These are phyloP conservation scores for Mucor piriformis DNA, from an alignment of 371 early-diverging fungal genomes.

Conservation along the genomic window DNA sequence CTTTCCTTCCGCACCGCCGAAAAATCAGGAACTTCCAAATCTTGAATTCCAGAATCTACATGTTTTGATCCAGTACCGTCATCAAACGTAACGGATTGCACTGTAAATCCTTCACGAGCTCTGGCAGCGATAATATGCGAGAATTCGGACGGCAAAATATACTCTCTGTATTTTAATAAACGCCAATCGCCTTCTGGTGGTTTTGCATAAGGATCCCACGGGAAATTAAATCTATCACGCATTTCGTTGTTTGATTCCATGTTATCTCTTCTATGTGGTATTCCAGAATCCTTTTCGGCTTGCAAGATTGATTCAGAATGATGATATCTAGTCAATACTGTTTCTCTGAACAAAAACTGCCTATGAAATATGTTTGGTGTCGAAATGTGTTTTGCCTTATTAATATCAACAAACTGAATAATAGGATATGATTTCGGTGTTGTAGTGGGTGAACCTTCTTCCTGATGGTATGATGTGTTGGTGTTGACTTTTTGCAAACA, in stretches of 20 bases:
- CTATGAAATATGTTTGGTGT: slow-evolving; percentile 39
- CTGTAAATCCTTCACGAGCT: slow-evolving; percentile 84
- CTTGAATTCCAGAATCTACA: slow-evolving; percentile 23
- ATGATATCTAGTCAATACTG: slow-evolving; percentile 24
- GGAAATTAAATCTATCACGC: slow-evolving; percentile 62
- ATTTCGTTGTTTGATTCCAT: slow-evolving; percentile 9
- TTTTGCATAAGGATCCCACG: slow-evolving; percentile 81
- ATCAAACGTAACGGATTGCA: slow-evolving; percentile 65
- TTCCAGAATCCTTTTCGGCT: slow-evolving; percentile 19
- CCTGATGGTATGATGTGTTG: slow-evolving; percentile 1
- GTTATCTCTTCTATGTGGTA: slow-evolving; percentile 10
- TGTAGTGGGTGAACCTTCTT: not conserved
- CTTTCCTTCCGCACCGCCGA: slow-evolving; percentile 52
- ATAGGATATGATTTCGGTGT: slow-evolving; percentile 3
- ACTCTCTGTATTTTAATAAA: slow-evolving; percentile 75
- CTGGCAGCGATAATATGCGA: slow-evolving; percentile 79
- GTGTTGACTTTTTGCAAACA: slow-evolving; percentile 38
- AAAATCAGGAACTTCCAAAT: slow-evolving; percentile 28
- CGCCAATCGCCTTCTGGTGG: slow-evolving; percentile 82
- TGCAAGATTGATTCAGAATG: slow-evolving; percentile 19
- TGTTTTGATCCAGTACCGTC: slow-evolving; percentile 27
- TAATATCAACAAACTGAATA: slow-evolving; percentile 16
- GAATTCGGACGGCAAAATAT: slow-evolving; percentile 67
- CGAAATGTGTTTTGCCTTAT: slow-evolving; percentile 22
- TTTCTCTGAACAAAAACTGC: slow-evolving; percentile 38